These are phyloP conservation scores for Leishmania martiniquensis DNA, from an alignment of 208 protist species.

Conservation along the genomic window DNA sequence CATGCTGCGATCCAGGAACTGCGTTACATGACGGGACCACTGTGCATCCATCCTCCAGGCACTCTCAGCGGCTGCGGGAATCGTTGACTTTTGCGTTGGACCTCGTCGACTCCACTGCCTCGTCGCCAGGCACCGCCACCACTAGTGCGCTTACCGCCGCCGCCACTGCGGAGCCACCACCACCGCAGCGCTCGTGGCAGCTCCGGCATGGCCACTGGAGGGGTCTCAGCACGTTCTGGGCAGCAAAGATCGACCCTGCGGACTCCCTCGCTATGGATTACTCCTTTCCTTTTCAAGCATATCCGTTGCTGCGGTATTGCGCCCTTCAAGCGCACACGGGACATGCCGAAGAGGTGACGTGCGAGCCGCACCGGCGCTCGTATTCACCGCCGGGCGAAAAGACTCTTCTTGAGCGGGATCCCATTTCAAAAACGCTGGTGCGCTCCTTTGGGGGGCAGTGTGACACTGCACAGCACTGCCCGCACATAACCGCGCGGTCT, in stretches of 20 bases:
- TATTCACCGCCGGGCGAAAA: neutral
- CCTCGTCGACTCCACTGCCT: neutral
- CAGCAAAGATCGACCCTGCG: neutral
- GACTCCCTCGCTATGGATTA: slow-evolving; percentile 18
- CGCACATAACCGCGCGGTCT: neutral
- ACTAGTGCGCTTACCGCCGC: neutral
- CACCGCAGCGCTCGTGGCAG: neutral
- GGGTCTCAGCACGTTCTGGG: slow-evolving; percentile 18
- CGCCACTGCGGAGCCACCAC: neutral
- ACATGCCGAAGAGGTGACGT: neutral
- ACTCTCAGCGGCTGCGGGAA: neutral
- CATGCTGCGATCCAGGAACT: neutral
- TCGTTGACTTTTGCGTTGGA: neutral
- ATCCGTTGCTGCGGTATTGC: slow-evolving; percentile 1
- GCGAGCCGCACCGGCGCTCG: neutral
- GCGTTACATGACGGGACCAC: neutral
- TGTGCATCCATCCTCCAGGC: neutral
- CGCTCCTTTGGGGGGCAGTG: neutral
- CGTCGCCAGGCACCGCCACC: neutral
- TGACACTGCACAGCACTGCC: neutral
- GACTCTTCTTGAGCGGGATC: neutral
- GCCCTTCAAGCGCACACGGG: neutral
- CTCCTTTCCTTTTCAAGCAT: slow-evolving; percentile 26
- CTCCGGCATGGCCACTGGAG: neutral
- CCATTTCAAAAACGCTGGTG: neutral